Base-by-base conservation (phyloP, 2,329 filamentous ascomycete species). In the Alternaria sp. region DNA sequence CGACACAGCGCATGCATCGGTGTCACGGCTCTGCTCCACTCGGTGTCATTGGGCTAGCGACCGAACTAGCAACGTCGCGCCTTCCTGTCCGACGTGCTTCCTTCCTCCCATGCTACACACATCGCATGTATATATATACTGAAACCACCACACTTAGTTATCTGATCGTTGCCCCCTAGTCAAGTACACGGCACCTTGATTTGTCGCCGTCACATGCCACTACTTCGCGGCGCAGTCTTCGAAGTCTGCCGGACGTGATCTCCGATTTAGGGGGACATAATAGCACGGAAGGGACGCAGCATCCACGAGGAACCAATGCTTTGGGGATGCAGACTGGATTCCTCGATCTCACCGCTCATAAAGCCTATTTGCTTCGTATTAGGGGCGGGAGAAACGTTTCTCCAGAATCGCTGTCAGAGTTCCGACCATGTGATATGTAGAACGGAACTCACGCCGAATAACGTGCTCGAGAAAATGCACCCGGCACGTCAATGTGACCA, bases 341-440 rank as follows among this genome's bases (percentile, higher is more conserved):
- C 1, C 5, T 5, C 4, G 12, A 10, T 9, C 0, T 11, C 18
- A 8, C n/a, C 12, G 18, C 7, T 11, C 3, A 15, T 0, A 5
- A 15, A 33, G 28, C 25, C 18, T 23, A 3, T 30, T n/a, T n/a
- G 23, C 23, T 26, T 15, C 3, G 15, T n/a, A 5, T 9, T 26
- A 14, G 8, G 14, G 23, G 45, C n/a, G 2, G 9, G 11, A 5
- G 15, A 14, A 49, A 4, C 14, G 15, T 15, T 3, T 11, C 12
- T n/a, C 6, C 14, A 3, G 6, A 0, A 51, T 23, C 7, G 28
- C 20, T 4, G 49, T 5, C 9, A n/a, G 33, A 18, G 11, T 37
- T 37, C 0, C 33, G 33, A 37, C 2, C 4, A n/a, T 9, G 0
- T 37, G 11, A 30, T 0, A 30, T 5, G 2, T 9, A 5, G 4